Evolutionary conservation across 2,329 filamentous ascomycete genomes (phyloP).

Genomic region (Uncinocarpus reesii): DNA sequence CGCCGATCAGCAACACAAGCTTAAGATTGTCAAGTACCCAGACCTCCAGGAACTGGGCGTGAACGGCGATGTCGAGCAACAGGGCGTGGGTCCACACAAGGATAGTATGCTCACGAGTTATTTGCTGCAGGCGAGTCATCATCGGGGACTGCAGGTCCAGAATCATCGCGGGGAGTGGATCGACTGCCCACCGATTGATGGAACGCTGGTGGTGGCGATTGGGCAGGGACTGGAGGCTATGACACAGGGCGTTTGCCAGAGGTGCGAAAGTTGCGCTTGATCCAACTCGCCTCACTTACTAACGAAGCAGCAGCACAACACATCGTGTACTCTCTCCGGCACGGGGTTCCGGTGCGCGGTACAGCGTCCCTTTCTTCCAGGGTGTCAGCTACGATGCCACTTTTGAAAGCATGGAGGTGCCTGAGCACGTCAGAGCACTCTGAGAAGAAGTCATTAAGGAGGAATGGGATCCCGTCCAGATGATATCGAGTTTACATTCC

Average conservation of each 20-base stretch:
- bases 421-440: slow-evolving; percentile 53
- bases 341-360: slow-evolving; percentile 60
- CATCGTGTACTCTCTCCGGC: slow-evolving; percentile 69
- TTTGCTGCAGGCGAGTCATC: slow-evolving; percentile 66
- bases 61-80: slow-evolving; percentile 37
- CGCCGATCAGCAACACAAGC: slow-evolving; percentile 61
- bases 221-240: slow-evolving; percentile 79
- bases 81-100: slow-evolving; percentile 67
- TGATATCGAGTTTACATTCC: slow-evolving; percentile 82
- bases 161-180: slow-evolving; percentile 71
- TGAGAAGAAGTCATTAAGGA: slow-evolving; percentile 48
- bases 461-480: slow-evolving; percentile 50
- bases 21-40: slow-evolving; percentile 83
- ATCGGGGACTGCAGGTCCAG: slow-evolving; percentile 70
- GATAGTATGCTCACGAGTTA: slow-evolving; percentile 77
- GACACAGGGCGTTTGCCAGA: slow-evolving; percentile 69
- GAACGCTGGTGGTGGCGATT: slow-evolving; percentile 76
- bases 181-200: slow-evolving; percentile 63
- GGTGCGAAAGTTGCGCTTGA: slow-evolving; percentile 8
- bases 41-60: slow-evolving; percentile 53
- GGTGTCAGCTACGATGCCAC: slow-evolving; percentile 68
- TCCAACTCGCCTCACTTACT: too few relatives aligned
- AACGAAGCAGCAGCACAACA: slow-evolving; percentile 50
- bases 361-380: slow-evolving; percentile 80
- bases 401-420: slow-evolving; percentile 66